Conservation (phyloP, 768 basidiomycete species). For the Mycena galopus region DNA sequence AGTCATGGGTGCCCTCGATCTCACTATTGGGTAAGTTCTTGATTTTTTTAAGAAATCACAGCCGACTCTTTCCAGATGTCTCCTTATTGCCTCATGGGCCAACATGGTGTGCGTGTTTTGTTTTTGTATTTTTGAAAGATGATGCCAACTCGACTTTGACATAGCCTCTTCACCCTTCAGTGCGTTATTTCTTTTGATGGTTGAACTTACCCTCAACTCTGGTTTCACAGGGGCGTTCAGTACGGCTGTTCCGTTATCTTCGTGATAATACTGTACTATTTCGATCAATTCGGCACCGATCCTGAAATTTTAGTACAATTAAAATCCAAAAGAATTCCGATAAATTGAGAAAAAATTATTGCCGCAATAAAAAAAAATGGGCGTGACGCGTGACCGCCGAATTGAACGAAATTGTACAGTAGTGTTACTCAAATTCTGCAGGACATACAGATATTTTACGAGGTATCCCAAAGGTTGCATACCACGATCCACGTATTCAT, state of each 20-base stretch:
- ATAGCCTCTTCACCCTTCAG: slow-evolving; percentile 12
- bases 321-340: no score
- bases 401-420: no score
- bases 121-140: neutral
- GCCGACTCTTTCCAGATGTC: neutral
- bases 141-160: neutral
- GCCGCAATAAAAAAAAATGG: no score
- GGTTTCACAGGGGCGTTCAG: neutral
- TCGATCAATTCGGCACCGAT: no score
- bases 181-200: neutral
- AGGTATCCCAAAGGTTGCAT: slow-evolving; percentile 4
- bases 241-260: neutral
- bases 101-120: slow-evolving; percentile 1
- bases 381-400: no score
- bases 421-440: neutral
- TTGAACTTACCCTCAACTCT: neutral
- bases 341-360: no score
- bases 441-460: neutral
- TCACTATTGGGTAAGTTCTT: no score
- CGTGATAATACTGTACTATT: no score
- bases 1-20: no score
- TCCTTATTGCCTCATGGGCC: neutral
- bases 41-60: neutral
- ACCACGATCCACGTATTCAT: neutral
- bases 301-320: no score